These are phyloP conservation scores for Coemansia sp. DNA, from an alignment of 192 early-diverging fungal genomes.

Conservation along the genomic window DNA sequence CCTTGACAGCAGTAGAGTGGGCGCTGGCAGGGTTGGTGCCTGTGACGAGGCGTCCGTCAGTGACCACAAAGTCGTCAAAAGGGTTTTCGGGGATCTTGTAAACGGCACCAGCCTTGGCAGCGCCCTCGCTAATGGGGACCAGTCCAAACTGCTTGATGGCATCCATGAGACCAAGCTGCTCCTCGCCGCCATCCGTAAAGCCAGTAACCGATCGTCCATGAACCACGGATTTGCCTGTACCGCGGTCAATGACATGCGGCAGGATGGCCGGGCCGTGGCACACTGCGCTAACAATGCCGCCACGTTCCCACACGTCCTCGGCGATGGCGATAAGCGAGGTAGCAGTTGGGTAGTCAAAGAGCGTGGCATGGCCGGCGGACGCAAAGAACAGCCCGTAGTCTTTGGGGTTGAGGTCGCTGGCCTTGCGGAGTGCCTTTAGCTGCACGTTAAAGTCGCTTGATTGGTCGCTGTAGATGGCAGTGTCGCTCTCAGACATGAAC, in stretches of 20 bases:
- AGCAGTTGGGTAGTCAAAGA: slow-evolving; percentile 57
- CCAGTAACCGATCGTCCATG: slow-evolving; percentile 67
- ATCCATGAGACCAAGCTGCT: slow-evolving; percentile 39
- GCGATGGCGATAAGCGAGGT: slow-evolving; percentile 47
- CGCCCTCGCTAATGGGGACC: slow-evolving; percentile 43
- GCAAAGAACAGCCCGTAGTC: slow-evolving; percentile 58
- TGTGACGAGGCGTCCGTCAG: slow-evolving; percentile 67
- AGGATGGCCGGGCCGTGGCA: slow-evolving; percentile 68
- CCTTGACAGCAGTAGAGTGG: slow-evolving; percentile 44
- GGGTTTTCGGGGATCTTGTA: slow-evolving; percentile 57
- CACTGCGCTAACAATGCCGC: slow-evolving; percentile 56
- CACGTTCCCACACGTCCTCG: slow-evolving; percentile 53
- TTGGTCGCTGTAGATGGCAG: slow-evolving; percentile 33
- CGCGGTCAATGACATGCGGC: slow-evolving; percentile 57
- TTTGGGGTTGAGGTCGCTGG: slow-evolving; percentile 43
- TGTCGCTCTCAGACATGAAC: slow-evolving; percentile 43
- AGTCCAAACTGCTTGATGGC: slow-evolving; percentile 38
- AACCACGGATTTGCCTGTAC: slow-evolving; percentile 58
- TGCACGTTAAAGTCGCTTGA: slow-evolving; percentile 43
- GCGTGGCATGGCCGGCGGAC: slow-evolving; percentile 54
- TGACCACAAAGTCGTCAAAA: slow-evolving; percentile 47
- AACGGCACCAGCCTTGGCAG: slow-evolving; percentile 52
- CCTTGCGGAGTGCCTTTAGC: slow-evolving; percentile 45
- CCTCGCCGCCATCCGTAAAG: slow-evolving; percentile 70
- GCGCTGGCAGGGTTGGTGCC: slow-evolving; percentile 70